phyloP scores from a whole-genome alignment of 2,329 filamentous ascomycete genomes.

The Trichoderma afroharzianum region DNA sequence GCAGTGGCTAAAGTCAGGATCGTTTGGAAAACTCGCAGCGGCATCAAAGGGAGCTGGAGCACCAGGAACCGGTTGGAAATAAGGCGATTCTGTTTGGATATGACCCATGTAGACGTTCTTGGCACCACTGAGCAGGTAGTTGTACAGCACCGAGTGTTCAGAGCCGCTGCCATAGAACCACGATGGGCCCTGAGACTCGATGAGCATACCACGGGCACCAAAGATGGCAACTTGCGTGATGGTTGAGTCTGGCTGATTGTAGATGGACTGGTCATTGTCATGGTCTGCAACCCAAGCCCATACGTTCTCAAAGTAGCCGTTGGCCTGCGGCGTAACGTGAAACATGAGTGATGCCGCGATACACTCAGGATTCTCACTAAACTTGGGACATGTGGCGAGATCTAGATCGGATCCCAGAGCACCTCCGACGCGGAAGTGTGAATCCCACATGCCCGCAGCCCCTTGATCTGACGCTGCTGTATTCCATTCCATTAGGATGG shows the following conservation, averaged over 20 bases:
- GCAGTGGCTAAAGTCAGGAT: neutral
- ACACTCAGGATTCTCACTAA: slow-evolving; percentile 48
- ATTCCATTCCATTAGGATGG: slow-evolving; percentile 68
- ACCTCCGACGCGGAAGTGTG: slow-evolving; percentile 70
- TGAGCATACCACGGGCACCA: neutral
- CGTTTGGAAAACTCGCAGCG: neutral
- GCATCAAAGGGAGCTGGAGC: neutral
- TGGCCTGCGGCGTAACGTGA: slow-evolving; percentile 38
- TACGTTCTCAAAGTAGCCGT: slow-evolving; percentile 49
- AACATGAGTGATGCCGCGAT: slow-evolving; percentile 54
- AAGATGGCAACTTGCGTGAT: neutral
- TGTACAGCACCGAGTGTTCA: neutral
- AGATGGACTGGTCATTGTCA: slow-evolving; percentile 42
- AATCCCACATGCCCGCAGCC: slow-evolving; percentile 41
- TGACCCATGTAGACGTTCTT: neutral
- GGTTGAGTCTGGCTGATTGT: neutral
- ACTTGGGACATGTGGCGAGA: slow-evolving; percentile 34
- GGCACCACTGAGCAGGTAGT: neutral
- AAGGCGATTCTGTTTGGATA: neutral
- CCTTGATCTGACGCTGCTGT: slow-evolving; percentile 27
- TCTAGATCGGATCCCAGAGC: slow-evolving; percentile 52
- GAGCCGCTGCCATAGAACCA: neutral
- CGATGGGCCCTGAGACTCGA: neutral
- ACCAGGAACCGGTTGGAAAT: neutral
- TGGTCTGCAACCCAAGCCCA: slow-evolving; percentile 72